A percentile compares a stretch with the other conserved stretches of the same genome.
Evolutionary conservation across 805 yeast species (phyloP).

Genomic region (Saccharomycopsis guyanensis): DNA sequence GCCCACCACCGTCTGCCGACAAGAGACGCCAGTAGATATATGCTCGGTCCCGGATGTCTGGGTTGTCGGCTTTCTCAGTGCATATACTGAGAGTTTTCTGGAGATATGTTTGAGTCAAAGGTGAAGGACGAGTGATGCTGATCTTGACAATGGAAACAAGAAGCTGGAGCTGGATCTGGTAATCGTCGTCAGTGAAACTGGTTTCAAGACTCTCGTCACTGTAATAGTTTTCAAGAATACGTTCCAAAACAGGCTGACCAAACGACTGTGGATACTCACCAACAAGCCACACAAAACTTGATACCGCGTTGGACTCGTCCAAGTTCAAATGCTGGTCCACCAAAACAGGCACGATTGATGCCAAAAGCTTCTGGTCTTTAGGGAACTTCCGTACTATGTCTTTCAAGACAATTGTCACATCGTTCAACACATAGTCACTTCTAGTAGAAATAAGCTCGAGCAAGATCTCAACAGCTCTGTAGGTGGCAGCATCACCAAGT

Average conservation of each 20-base stretch:
- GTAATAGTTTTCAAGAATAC: constrained; percentile 23
- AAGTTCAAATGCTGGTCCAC: constrained; percentile 40
- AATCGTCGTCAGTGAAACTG: constrained; percentile 43
- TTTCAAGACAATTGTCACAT: constrained; percentile 53
- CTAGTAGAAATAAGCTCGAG: constrained; percentile 53
- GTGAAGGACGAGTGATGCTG: constrained; percentile 30
- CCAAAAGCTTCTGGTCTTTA: constrained; percentile 37
- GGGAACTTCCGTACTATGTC: constrained; percentile 64
- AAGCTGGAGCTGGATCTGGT: constrained; percentile 51
- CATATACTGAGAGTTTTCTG: constrained; percentile 56
- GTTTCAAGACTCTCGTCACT: constrained; percentile 12
- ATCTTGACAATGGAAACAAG: constrained; percentile 59
- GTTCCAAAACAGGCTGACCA: constrained; percentile 35
- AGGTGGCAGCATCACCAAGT: constrained; percentile 39
- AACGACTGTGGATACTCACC: constrained; percentile 65
- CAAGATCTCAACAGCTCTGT: constrained; percentile 53
- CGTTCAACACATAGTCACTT: constrained; percentile 54
- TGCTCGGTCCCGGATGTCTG: constrained; percentile 76
- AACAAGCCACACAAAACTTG: constrained; percentile 56
- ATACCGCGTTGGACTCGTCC: constrained; percentile 42
- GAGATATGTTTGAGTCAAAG: constrained; percentile 34
- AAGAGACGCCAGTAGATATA: constrained; percentile 73
- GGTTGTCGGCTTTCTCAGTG: constrained; percentile 58
- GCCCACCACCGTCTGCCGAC: constrained; percentile 37
- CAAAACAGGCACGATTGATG: constrained; percentile 49